A percentile compares a stretch with the other conserved stretches of the same genome.
These are phyloP conservation scores for Diddensiella transvaalensis DNA, from an alignment of 805 yeast species.

Conservation along the genomic window DNA sequence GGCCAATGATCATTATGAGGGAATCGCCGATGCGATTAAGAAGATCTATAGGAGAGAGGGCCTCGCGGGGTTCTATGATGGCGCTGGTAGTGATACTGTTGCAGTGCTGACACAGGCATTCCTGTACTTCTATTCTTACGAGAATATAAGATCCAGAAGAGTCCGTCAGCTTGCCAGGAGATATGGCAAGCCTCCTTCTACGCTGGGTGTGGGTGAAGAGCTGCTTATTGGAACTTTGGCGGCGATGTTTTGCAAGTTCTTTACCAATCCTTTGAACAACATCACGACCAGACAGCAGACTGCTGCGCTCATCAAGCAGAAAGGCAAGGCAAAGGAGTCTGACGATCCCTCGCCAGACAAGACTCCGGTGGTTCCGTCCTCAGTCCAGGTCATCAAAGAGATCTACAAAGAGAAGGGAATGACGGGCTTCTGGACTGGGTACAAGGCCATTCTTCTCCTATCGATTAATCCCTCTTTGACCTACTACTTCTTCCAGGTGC, in stretches of 20 bases:
- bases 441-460: conserved; percentile 29
- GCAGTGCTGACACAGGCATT: conserved; percentile 32
- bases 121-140: conserved; percentile 34
- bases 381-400: conserved; percentile 20
- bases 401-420: conserved; percentile 31
- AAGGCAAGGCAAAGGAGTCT: background rate
- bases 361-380: conserved; percentile 2
- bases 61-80: conserved; percentile 67
- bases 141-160: conserved; percentile 26
- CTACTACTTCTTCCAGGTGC: conserved; percentile 33
- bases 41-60: conserved; percentile 75
- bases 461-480: conserved; percentile 34
- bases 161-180: conserved; percentile 16
- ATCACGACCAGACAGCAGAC: conserved; percentile 31
- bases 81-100: conserved; percentile 51
- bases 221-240: conserved; percentile 31
- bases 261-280: conserved; percentile 32
- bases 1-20: conserved; percentile 42
- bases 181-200: conserved; percentile 27
- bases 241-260: conserved; percentile 32
- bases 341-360: background rate
- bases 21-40: conserved; percentile 69
- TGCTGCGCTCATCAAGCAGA: conserved; percentile 9
- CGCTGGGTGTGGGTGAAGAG: conserved; percentile 30
- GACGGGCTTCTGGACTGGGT: conserved; percentile 35